phyloP scores from a whole-genome alignment of 2,329 filamentous ascomycete species.

The Microcyclospora tardicrescens region DNA sequence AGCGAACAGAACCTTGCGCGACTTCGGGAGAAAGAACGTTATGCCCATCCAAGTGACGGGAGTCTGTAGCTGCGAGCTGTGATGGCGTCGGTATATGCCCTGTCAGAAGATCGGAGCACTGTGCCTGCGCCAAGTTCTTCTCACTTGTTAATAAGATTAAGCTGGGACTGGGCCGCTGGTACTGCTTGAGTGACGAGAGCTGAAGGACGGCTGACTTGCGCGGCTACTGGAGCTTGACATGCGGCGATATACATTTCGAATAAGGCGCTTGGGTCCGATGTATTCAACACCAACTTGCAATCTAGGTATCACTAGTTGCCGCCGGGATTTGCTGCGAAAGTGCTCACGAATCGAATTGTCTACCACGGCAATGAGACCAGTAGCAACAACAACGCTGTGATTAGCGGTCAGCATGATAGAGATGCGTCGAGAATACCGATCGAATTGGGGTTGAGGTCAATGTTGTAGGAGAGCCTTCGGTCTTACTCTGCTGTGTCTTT shows the following conservation, averaged over 20 bases:
- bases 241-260: slow-evolving; percentile 51
- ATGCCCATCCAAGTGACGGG: too few species aligned
- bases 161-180: background rate
- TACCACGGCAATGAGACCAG: slow-evolving; percentile 76
- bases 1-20: too few species aligned
- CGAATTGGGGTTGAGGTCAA: too few species aligned
- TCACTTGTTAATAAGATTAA: too few species aligned
- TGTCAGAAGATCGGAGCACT: too few species aligned
- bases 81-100: too few species aligned
- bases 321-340: slow-evolving; percentile 48
- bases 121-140: too few species aligned
- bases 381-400: slow-evolving; percentile 68
- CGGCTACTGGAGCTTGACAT: slow-evolving; percentile 11
- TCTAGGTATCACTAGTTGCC: slow-evolving; percentile 36
- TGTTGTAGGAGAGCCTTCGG: too few species aligned
- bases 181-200: slow-evolving; percentile 12
- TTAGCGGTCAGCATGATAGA: slow-evolving; percentile 12
- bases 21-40: too few species aligned
- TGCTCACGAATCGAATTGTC: slow-evolving; percentile 80
- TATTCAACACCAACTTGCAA: slow-evolving; percentile 48
- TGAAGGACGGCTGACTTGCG: slow-evolving; percentile 12
- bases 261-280: slow-evolving; percentile 47
- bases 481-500: slow-evolving; percentile 77
- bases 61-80: too few species aligned
- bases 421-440: slow-evolving; percentile 21